phyloP scores from a whole-genome alignment of 495 filamentous ascomycete species.

The Lophium mytilinum region DNA sequence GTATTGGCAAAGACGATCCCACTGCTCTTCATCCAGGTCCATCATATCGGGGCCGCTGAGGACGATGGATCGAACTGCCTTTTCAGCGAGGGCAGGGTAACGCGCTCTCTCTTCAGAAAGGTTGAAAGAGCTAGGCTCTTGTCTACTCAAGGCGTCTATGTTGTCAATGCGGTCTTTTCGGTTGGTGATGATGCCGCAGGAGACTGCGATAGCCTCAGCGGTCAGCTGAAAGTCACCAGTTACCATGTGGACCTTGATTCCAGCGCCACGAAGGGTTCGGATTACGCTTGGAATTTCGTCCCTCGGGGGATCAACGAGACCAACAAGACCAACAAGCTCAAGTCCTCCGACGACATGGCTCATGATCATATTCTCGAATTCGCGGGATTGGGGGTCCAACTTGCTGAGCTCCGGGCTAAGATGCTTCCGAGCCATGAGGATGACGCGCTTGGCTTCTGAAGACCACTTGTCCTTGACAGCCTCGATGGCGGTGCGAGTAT shows the following conservation, averaged over 20 bases:
- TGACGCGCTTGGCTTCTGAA: conserved; percentile 53
- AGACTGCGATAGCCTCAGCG: conserved; percentile 56
- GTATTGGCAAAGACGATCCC: conserved; percentile 50
- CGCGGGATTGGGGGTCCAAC: conserved; percentile 18
- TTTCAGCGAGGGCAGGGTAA: conserved; percentile 1
- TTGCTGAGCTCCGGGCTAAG: conserved; percentile 23
- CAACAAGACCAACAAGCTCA: conserved; percentile 54
- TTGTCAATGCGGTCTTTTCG: conserved; percentile 32
- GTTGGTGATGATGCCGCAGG: conserved; percentile 56
- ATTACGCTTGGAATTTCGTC: conserved; percentile 57
- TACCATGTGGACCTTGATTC: conserved; percentile 61
- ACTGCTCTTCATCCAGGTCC: conserved; percentile 47
- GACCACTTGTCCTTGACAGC: conserved; percentile 54
- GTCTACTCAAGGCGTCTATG: conserved; percentile 31
- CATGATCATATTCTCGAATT: conserved; percentile 43
- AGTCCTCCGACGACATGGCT: conserved; percentile 43
- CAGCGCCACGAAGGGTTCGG: conserved; percentile 48
- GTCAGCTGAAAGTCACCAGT: conserved; percentile 69
- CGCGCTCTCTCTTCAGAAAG: background rate
- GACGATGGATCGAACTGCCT: conserved; percentile 32
- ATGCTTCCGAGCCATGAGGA: conserved; percentile 55
- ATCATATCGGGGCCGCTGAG: conserved; percentile 54
- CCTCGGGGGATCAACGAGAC: conserved; percentile 58
- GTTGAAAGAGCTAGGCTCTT: background rate
- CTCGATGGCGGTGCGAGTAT: conserved; percentile 38